These are phyloP conservation scores for Grosmannia serpens DNA, from an alignment of 2,329 filamentous ascomycete species.

Conservation along the genomic window DNA sequence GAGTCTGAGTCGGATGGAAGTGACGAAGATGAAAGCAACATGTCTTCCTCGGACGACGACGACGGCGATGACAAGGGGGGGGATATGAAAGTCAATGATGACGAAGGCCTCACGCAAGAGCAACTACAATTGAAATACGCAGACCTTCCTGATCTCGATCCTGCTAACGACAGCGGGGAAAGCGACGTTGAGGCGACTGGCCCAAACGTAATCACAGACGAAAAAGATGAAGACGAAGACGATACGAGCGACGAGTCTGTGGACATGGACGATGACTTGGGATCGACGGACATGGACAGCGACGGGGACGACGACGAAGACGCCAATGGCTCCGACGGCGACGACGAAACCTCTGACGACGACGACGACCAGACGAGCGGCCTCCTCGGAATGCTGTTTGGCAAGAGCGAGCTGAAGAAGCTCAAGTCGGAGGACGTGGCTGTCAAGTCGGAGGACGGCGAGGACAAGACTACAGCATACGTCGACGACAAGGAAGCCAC, in stretches of 20 bases:
- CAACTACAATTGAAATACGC: slow-evolving; percentile 60
- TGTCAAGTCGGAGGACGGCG: slow-evolving; percentile 15
- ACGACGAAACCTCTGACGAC: slow-evolving; percentile 18
- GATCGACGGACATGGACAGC: slow-evolving; percentile 43
- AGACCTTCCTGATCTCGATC: slow-evolving; percentile 41
- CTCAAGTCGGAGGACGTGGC: slow-evolving; percentile 30
- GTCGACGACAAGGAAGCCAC: not conserved
- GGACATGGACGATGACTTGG: slow-evolving; percentile 57
- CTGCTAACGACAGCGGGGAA: slow-evolving; percentile 12
- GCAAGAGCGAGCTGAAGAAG: slow-evolving; percentile 43
- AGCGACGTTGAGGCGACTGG: slow-evolving; percentile 14
- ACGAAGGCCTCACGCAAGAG: slow-evolving; percentile 57
- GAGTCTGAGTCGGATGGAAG: slow-evolving; percentile 40
- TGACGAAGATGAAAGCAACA: slow-evolving; percentile 32
- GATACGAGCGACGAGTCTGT: slow-evolving; percentile 54
- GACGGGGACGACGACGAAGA: slow-evolving; percentile 26
- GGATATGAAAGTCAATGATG: slow-evolving; percentile 35
- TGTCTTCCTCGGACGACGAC: slow-evolving; percentile 42
- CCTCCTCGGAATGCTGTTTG: slow-evolving; percentile 46
- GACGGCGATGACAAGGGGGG: slow-evolving; percentile 35
- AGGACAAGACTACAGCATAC: slow-evolving; percentile 11
- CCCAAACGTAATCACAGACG: not conserved
- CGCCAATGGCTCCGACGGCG: slow-evolving; percentile 32
- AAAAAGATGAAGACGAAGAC: slow-evolving; percentile 14
- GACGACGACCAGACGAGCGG: slow-evolving; percentile 32